These are phyloP conservation scores for Xerocomus cyaneibrunnescens DNA, from an alignment of 1,284 basidiomycete genomes.

Conservation along the genomic window DNA sequence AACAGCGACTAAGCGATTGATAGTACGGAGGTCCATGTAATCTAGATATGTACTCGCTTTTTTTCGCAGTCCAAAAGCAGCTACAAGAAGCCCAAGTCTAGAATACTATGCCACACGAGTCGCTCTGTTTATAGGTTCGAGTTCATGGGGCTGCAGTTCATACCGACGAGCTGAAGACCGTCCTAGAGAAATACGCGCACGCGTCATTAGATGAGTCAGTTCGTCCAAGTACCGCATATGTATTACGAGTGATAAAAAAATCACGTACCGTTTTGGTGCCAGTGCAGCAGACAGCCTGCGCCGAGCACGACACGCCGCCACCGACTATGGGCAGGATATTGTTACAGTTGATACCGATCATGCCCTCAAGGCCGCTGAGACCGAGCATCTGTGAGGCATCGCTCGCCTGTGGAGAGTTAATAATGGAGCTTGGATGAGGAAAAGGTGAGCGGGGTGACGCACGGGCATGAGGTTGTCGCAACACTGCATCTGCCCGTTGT, in stretches of 20 bases:
- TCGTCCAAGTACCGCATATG: too few species aligned
- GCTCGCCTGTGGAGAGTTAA: background rate
- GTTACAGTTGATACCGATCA: background rate
- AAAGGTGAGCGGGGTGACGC: background rate
- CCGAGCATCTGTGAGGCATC: accelerated
- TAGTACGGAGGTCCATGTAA: background rate
- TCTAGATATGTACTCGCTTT: background rate
- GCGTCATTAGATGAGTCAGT: background rate
- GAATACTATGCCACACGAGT: background rate
- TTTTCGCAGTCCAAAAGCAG: background rate
- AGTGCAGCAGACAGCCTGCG: constrained; percentile 15
- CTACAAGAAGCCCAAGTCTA: constrained; percentile 2
- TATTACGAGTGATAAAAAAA: background rate
- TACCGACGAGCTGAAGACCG: background rate
- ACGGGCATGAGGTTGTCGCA: background rate
- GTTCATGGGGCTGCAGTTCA: constrained; percentile 12
- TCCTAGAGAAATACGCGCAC: constrained; percentile 4
- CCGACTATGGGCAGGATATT: background rate
- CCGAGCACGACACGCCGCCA: background rate
- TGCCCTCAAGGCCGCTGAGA: background rate
- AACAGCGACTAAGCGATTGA: background rate
- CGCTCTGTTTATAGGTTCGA: background rate
- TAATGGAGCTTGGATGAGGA: background rate
- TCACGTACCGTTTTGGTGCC: constrained; percentile 1
- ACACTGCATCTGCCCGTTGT: constrained; percentile 10